Evolutionary conservation across 176 grass and related monocot genomes (phyloP), one percentile per base, ranked within the genome.

Genomic region (Avena insularis): DNA sequence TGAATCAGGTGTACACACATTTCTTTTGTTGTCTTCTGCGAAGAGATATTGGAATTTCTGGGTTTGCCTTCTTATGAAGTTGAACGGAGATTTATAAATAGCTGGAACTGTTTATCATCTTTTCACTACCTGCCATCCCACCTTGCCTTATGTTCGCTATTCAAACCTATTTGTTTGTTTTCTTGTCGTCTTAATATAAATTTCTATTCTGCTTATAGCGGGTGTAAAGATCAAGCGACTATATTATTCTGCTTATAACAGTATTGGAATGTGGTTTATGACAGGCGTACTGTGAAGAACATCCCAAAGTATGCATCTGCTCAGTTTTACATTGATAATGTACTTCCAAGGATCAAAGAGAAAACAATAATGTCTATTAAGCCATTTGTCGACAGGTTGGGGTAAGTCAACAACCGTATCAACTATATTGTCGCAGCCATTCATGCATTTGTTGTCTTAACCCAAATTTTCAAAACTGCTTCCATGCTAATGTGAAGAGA

Each of bases 291-390:
- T 14, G 91, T 95, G 71, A 95, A 95, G 57, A 95, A 95, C 81
- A 95, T 95, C 9, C 93, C 91, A 33, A 95, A 95, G 65, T 95
- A 92, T 89, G 93, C 88, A 69, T 87, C 91, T 75, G 91, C 93
- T 53, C 88, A 95, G 9, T 95, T 95, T 80, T 95, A 95, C 73
- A 93, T 95, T 57, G 93, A 95, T 75, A 95, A 95, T 79, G 93
- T 95, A 61, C 91, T 95, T 73, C 88, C 91, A 56, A 95, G 93
- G 84, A 93, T 95, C 61, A 93, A 89, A 91, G 93, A 95, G 69
- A 95, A 95, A 88, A 95, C 69, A 77, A 95, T 95, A 91, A 95
- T 95, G 91, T 90, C 93, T 68, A 86, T 95, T 73, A 95, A 95
- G 78, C 91, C 93, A 86, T 95, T 95, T 83, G 93, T 95, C 12